Conservation (phyloP, 2,329 filamentous ascomycete species). For the Exophiala sp. region DNA sequence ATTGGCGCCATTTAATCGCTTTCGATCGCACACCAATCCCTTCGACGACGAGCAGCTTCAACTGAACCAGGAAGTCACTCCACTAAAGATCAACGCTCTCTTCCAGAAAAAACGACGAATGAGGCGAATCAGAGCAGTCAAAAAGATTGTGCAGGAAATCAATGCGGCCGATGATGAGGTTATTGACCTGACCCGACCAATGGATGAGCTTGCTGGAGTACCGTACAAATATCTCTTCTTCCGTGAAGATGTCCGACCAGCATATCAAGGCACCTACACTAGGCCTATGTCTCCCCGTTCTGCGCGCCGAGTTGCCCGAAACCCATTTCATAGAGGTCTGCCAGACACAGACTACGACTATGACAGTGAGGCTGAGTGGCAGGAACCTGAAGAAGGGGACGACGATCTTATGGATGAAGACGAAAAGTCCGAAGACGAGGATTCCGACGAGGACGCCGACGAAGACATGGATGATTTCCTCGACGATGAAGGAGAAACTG, state of each 20-base stretch:
- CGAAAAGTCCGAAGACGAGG: slow-evolving; percentile 55
- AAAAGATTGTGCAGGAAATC: slow-evolving; percentile 55
- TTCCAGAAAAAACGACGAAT: slow-evolving; percentile 13
- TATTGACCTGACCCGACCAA: slow-evolving; percentile 31
- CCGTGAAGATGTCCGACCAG: slow-evolving; percentile 56
- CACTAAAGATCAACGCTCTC: slow-evolving; percentile 9
- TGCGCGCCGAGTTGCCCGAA: slow-evolving; percentile 46
- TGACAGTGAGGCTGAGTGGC: slow-evolving; percentile 61
- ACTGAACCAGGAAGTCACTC: slow-evolving; percentile 9
- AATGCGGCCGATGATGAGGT: slow-evolving; percentile 41
- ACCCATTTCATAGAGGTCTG: slow-evolving; percentile 48
- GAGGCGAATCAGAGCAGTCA: slow-evolving; percentile 44
- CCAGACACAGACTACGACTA: slow-evolving; percentile 58
- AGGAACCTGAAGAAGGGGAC: slow-evolving; percentile 64
- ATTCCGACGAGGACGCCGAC: slow-evolving; percentile 73
- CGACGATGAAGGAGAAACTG: slow-evolving; percentile 72
- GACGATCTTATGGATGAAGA: slow-evolving; percentile 63
- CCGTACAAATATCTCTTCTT: slow-evolving; percentile 56
- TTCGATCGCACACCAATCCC: slow-evolving; percentile 4
- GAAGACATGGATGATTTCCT: slow-evolving; percentile 87
- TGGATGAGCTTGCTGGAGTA: slow-evolving; percentile 29
- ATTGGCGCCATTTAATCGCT: slow-evolving; percentile 53
- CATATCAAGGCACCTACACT: slow-evolving; percentile 59
- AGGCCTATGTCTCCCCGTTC: slow-evolving; percentile 39
- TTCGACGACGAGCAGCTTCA: slow-evolving; percentile 2